Evolutionary conservation across 1,139 yeast genomes (phyloP).

Genomic region (Hyphopichia burtonii): DNA sequence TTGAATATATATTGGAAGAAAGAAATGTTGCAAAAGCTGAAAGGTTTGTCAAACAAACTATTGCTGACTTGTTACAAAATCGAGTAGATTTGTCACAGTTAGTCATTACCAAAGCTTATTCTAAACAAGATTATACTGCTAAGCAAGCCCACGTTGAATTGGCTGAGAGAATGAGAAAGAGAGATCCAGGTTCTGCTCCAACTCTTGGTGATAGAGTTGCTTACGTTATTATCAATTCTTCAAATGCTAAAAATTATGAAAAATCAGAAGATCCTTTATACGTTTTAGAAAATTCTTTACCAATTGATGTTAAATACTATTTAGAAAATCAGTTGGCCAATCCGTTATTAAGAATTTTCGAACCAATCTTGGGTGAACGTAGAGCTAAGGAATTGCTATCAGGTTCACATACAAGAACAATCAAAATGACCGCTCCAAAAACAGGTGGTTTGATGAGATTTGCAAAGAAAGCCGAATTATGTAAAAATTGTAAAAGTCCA

Average conservation of each 20-base stretch:
- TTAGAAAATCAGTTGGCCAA: slow-evolving; percentile 90
- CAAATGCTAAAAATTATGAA: slow-evolving; percentile 85
- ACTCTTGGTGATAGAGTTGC: slow-evolving; percentile 98
- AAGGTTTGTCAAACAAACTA: slow-evolving; percentile 77
- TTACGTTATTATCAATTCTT: slow-evolving; percentile 85
- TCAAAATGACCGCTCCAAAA: slow-evolving; percentile 62
- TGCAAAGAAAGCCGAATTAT: slow-evolving; percentile 84
- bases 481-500: slow-evolving; percentile 87
- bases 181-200: slow-evolving; percentile 98
- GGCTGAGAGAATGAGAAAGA: slow-evolving; percentile 92
- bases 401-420: slow-evolving; percentile 83
- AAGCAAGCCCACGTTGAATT: slow-evolving; percentile 97
- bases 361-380: slow-evolving; percentile 88
- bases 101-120: slow-evolving; percentile 90
- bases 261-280: slow-evolving; percentile 96
- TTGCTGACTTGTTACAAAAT: slow-evolving; percentile 88
- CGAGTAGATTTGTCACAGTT: slow-evolving; percentile 89
- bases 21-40: slow-evolving; percentile 90
- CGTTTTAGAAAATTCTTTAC: slow-evolving; percentile 86
- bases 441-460: slow-evolving; percentile 87
- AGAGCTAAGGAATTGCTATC: slow-evolving; percentile 74
- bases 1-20: slow-evolving; percentile 82
- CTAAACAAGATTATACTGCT: slow-evolving; percentile 88
- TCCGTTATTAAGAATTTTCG: slow-evolving; percentile 90
- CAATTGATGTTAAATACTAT: slow-evolving; percentile 93